phyloP scores from a whole-genome alignment of 345 rosid species.

The Eutrema japonicum region DNA sequence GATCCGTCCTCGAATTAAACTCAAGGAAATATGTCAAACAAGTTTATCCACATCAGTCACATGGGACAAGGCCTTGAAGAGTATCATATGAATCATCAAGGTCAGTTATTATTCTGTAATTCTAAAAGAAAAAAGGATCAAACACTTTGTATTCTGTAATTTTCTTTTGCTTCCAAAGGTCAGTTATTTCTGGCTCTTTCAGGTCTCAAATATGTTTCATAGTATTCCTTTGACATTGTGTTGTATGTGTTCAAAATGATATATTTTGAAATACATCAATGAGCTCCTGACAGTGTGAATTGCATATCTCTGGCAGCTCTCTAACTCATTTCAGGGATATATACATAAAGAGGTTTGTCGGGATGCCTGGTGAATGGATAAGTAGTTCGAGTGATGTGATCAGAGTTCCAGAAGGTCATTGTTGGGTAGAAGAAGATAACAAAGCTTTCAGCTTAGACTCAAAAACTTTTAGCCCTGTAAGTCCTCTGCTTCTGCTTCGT shows the following conservation, averaged over 20 bases:
- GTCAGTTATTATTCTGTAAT: too few relatives aligned
- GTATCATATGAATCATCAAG: too few relatives aligned
- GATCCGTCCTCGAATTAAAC: too few relatives aligned
- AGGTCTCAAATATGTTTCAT: not conserved
- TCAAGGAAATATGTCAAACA: too few relatives aligned
- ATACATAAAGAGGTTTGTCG: constrained; percentile 82
- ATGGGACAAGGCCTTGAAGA: too few relatives aligned
- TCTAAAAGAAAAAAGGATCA: too few relatives aligned
- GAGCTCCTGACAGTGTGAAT: constrained; percentile 24
- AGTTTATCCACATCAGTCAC: too few relatives aligned
- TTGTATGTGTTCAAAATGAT: constrained; percentile 5
- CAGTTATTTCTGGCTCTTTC: constrained; percentile 1
- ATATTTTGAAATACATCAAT: not conserved
- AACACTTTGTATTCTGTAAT: constrained; percentile 7
- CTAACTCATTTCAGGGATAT: constrained; percentile 68
- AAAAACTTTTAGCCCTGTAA: constrained; percentile 84
- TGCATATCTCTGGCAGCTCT: constrained; percentile 61
- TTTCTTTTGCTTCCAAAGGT: constrained; percentile 14
- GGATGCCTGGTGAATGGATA: constrained; percentile 90
- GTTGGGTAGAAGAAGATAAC: constrained; percentile 98
- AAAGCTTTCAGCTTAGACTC: constrained; percentile 68
- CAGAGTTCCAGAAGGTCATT: constrained; percentile 79
- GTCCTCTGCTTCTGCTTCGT: constrained; percentile 41
- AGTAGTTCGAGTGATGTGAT: constrained; percentile 62
- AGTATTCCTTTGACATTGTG: constrained; percentile 13